These are phyloP conservation scores for Sporothrix mexicana DNA, from an alignment of 2,329 filamentous ascomycete species.

Conservation along the genomic window DNA sequence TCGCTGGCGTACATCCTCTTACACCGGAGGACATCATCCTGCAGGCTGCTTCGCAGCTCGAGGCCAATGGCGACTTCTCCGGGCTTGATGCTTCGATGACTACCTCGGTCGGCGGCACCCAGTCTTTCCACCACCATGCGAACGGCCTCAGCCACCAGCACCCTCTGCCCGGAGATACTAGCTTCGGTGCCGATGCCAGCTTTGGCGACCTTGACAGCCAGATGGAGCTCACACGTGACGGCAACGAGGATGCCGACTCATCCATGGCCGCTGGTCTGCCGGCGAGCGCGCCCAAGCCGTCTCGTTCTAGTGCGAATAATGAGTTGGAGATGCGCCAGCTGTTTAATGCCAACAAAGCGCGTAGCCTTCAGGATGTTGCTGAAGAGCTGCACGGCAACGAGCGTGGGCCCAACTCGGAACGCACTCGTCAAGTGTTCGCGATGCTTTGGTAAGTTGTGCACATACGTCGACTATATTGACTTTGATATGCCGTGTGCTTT, in stretches of 20 bases:
- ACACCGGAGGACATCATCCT: conserved; percentile 65
- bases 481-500: conserved; percentile 32
- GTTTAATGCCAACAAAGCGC: conserved; percentile 70
- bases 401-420: conserved; percentile 78
- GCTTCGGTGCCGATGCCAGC: conserved; percentile 58
- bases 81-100: conserved; percentile 58
- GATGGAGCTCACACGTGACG: conserved; percentile 64
- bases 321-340: conserved; percentile 81
- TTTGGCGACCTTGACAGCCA: conserved; percentile 65
- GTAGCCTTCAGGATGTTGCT: conserved; percentile 73
- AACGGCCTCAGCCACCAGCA: conserved; percentile 54
- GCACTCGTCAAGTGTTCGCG: conserved; percentile 83
- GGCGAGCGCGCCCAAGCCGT: conserved; percentile 58
- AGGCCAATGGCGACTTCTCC: conserved; percentile 54
- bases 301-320: conserved; percentile 76
- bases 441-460: conserved; percentile 76
- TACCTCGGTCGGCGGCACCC: conserved; percentile 51
- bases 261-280: conserved; percentile 51
- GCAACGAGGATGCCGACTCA: conserved; percentile 60
- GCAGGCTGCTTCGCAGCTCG: conserved; percentile 62
- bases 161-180: conserved; percentile 61
- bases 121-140: conserved; percentile 49
- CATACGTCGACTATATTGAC: neutral
- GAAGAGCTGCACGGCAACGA: conserved; percentile 79
- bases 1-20: conserved; percentile 50